A percentile compares a stretch with the other conserved stretches of the same genome.
phyloP scores from a whole-genome alignment of 2,329 filamentous ascomycete genomes.

The Xylaria sp. region DNA sequence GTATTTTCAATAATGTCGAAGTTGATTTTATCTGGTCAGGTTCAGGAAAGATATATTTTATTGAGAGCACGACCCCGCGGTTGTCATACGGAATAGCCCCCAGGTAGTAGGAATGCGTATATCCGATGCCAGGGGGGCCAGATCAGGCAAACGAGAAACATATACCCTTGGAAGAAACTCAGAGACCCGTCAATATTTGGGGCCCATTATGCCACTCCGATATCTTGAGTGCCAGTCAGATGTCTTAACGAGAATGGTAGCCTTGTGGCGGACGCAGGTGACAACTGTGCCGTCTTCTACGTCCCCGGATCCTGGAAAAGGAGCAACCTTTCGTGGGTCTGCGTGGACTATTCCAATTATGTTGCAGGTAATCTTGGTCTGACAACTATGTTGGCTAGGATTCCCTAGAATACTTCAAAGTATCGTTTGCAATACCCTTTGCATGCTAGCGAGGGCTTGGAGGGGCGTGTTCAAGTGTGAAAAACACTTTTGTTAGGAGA shows the following conservation, averaged over 20 bases:
- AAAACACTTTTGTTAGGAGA: no score
- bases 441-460: neutral
- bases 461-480: neutral
- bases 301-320: neutral
- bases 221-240: neutral
- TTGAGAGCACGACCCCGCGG: no score
- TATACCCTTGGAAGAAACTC: neutral
- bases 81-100: no score
- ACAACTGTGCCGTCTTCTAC: conserved; percentile 6
- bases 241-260: conserved; percentile 3
- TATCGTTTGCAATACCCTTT: neutral
- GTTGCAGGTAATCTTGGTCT: neutral
- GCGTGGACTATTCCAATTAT: neutral
- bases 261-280: neutral
- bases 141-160: neutral
- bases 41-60: neutral
- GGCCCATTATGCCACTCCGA: neutral
- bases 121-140: no score
- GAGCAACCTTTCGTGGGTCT: neutral
- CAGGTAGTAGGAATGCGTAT: no score
- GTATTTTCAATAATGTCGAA: neutral
- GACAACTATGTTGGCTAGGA: neutral
- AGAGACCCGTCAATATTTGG: neutral
- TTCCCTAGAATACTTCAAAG: neutral
- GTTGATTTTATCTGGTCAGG: neutral